These are phyloP conservation scores for Tylopilus balloui DNA, from an alignment of 768 basidiomycete species.

Conservation along the genomic window DNA sequence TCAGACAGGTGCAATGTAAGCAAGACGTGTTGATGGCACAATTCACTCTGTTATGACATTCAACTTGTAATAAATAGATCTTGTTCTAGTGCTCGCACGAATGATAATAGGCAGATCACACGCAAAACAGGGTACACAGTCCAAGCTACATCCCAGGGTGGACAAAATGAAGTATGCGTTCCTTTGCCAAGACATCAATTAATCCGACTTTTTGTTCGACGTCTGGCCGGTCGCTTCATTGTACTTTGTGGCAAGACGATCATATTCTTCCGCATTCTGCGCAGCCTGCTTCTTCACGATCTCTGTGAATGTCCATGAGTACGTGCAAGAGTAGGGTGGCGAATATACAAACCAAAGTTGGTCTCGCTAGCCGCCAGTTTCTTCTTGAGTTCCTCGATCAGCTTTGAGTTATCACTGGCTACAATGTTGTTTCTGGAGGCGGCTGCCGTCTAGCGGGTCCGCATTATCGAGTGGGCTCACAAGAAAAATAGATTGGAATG, in stretches of 20 bases:
- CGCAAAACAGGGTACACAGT: background rate
- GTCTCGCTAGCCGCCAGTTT: conserved; percentile 54
- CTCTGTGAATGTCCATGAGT: conserved; percentile 37
- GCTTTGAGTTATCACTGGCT: conserved; percentile 26
- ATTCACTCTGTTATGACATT: too few relatives aligned
- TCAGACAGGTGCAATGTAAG: too few relatives aligned
- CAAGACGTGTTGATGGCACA: too few relatives aligned
- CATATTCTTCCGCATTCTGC: conserved; percentile 76
- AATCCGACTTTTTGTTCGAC: conserved; percentile 67
- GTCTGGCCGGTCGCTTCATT: conserved; percentile 61
- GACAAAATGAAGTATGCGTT: background rate
- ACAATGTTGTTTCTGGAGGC: conserved; percentile 28
- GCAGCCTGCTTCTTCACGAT: conserved; percentile 78
- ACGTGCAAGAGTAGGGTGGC: background rate
- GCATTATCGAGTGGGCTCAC: background rate
- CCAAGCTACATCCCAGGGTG: background rate
- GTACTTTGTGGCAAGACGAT: conserved; percentile 74
- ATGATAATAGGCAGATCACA: background rate
- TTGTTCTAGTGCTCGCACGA: too few relatives aligned
- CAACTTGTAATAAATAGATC: background rate
- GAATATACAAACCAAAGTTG: conserved; percentile 52
- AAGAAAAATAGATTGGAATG: background rate
- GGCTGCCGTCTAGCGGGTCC: conserved; percentile 30
- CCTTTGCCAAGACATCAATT: background rate
- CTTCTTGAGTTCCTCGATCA: conserved; percentile 65